Percentiles rank a stretch among this genome's conserved stretches.
These are phyloP conservation scores for Beverwykella pulmonaria DNA, from an alignment of 495 filamentous ascomycete genomes.

Conservation along the genomic window DNA sequence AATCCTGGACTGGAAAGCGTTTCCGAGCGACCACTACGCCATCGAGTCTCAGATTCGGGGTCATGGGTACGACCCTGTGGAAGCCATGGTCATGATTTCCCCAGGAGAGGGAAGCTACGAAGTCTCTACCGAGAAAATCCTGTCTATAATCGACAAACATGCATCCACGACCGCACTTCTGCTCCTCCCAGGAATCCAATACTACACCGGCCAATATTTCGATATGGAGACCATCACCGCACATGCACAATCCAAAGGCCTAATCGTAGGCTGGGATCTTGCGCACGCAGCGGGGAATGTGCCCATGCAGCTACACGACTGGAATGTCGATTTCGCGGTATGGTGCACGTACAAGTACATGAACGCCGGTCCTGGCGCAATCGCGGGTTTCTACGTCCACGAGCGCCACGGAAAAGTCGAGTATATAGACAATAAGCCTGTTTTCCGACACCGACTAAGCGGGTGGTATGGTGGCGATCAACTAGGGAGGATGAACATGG, in stretches of 20 bases:
- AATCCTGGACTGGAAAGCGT: slow-evolving; percentile 88
- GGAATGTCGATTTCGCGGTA: slow-evolving; percentile 89
- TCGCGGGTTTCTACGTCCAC: slow-evolving; percentile 91
- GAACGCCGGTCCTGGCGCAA: slow-evolving; percentile 83
- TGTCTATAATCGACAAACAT: slow-evolving; percentile 73
- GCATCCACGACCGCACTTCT: slow-evolving; percentile 74
- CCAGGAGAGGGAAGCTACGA: slow-evolving; percentile 5
- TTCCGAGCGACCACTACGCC: slow-evolving; percentile 70
- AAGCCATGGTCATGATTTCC: slow-evolving; percentile 22
- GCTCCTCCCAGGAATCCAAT: slow-evolving; percentile 90
- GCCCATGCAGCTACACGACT: slow-evolving; percentile 77
- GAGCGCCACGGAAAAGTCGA: slow-evolving; percentile 59
- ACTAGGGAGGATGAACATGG: slow-evolving; percentile 74
- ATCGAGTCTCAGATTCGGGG: slow-evolving; percentile 12
- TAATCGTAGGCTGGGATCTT: slow-evolving; percentile 89
- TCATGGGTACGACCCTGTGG: slow-evolving; percentile 1
- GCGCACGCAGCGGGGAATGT: slow-evolving; percentile 94
- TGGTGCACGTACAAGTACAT: slow-evolving; percentile 99
- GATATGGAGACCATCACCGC: slow-evolving; percentile 83
- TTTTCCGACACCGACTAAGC: slow-evolving; percentile 49
- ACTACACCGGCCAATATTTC: slow-evolving; percentile 88
- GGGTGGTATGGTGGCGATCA: slow-evolving; percentile 91
- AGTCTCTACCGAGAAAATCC: slow-evolving; percentile 54
- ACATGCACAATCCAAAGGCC: slow-evolving; percentile 70
- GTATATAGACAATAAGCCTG: background rate